These are phyloP conservation scores for Neonectria coccinea DNA, from an alignment of 2,329 filamentous ascomycete species.

Conservation along the genomic window DNA sequence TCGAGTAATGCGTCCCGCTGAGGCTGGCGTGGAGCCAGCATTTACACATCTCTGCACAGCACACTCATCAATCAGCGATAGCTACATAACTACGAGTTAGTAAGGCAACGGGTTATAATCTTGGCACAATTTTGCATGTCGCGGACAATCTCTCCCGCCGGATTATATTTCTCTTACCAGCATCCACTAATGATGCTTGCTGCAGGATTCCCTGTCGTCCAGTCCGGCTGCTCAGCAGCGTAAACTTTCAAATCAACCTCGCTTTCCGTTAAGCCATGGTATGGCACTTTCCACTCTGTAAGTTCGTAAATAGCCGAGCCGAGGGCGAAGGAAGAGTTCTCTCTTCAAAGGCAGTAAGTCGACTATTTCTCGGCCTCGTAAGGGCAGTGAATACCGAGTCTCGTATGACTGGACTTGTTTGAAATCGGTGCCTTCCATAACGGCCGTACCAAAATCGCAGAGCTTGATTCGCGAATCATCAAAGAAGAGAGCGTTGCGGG, in stretches of 20 bases:
- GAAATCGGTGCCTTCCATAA: constrained; percentile 10
- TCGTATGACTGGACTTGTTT: constrained; percentile 5
- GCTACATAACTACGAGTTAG: too few relatives aligned
- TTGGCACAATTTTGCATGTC: too few relatives aligned
- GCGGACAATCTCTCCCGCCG: too few relatives aligned
- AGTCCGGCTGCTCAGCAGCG: too few relatives aligned
- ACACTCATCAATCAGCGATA: too few relatives aligned
- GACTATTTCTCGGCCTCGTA: constrained; percentile 1
- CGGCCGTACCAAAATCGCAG: constrained; percentile 13
- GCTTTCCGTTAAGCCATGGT: not conserved
- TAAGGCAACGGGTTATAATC: too few relatives aligned
- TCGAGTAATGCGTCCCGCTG: too few relatives aligned
- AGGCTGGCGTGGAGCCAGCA: too few relatives aligned
- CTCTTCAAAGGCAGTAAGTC: not conserved
- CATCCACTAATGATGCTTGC: too few relatives aligned
- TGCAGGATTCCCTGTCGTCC: too few relatives aligned
- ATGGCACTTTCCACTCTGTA: constrained; percentile 4
- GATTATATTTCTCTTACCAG: too few relatives aligned
- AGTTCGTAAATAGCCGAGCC: constrained; percentile 21
- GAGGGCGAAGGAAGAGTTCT: constrained; percentile 17
- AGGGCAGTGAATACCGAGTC: constrained; percentile 9
- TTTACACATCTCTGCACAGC: too few relatives aligned
- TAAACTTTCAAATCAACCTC: constrained; percentile 1
- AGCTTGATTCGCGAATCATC: constrained; percentile 13
- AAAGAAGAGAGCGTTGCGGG: constrained; percentile 18